A percentile compares a stretch with the other conserved stretches of the same genome.
Evolutionary conservation across 225 moss, liverwort and hornwort species (phyloP).

Genomic region (Takakia lepidozioides): DNA sequence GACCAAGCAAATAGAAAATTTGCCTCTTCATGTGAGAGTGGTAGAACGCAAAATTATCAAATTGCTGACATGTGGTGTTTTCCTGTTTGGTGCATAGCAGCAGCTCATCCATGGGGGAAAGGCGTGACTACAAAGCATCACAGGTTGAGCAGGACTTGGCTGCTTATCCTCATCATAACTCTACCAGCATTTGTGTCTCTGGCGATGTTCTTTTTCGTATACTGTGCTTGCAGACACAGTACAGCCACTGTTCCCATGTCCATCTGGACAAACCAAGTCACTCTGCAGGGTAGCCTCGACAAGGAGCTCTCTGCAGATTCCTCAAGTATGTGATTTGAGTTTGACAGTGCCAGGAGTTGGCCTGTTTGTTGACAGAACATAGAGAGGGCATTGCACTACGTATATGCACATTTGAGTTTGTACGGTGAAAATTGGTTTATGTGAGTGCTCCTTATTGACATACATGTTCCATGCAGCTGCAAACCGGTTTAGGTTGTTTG

Average conservation of each 20-base stretch:
- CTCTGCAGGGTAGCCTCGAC: conserved; percentile 11
- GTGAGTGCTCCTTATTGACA: background rate
- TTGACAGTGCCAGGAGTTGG: too few species aligned
- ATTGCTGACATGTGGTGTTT: background rate
- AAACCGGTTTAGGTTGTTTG: background rate
- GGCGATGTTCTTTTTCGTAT: conserved; percentile 1
- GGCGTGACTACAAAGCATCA: conserved; percentile 6
- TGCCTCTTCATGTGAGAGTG: too few species aligned
- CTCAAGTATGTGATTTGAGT: conserved; percentile 11
- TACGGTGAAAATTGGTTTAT: background rate
- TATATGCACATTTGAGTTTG: background rate
- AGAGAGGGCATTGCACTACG: too few species aligned
- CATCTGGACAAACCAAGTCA: conserved; percentile 41
- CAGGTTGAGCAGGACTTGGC: conserved; percentile 8
- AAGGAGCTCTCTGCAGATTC: conserved; percentile 3
- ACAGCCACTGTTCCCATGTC: conserved; percentile 11
- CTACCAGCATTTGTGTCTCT: conserved; percentile 1
- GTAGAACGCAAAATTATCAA: background rate
- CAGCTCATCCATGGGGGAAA: too few species aligned
- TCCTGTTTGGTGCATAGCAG: background rate
- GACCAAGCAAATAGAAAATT: background rate
- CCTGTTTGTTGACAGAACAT: too few species aligned
- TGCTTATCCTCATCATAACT: conserved; percentile 11
- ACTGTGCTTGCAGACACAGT: conserved; percentile 6
- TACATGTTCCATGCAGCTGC: background rate